phyloP scores from a whole-genome alignment of 768 basidiomycete genomes.

The Nidula microcarpa region DNA sequence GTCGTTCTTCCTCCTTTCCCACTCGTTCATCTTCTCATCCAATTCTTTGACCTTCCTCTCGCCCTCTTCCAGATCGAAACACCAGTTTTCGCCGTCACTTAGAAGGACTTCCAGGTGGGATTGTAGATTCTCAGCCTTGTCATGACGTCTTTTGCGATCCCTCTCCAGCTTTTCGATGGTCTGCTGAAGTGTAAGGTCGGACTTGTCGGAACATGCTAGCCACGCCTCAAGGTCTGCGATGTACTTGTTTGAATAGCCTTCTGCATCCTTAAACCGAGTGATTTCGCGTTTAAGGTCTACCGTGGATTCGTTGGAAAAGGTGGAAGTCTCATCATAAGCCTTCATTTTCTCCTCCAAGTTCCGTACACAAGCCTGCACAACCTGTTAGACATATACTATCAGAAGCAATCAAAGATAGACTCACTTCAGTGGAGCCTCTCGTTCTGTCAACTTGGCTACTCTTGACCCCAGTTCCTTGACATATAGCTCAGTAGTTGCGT shows the following conservation, averaged over 20 bases:
- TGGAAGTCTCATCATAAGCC: constrained; percentile 73
- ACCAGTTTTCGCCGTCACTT: constrained; percentile 78
- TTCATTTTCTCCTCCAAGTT: constrained; percentile 94
- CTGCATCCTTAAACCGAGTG: constrained; percentile 68
- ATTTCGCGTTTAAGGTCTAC: constrained; percentile 85
- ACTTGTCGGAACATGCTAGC: constrained; percentile 75
- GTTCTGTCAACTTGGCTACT: constrained; percentile 78
- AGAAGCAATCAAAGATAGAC: constrained; percentile 16
- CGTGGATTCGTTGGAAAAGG: constrained; percentile 75
- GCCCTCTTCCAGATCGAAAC: constrained; percentile 78
- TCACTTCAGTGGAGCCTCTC: constrained; percentile 92
- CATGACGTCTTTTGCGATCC: constrained; percentile 71
- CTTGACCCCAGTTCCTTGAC: constrained; percentile 82
- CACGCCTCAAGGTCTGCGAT: constrained; percentile 85
- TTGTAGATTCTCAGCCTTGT: constrained; percentile 70
- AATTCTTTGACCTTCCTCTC: constrained; percentile 74
- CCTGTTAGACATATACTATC: neutral
- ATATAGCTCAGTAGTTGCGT: constrained; percentile 78
- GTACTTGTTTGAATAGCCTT: constrained; percentile 70
- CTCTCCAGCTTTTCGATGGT: constrained; percentile 74
- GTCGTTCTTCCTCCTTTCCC: constrained; percentile 69
- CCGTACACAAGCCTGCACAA: constrained; percentile 77
- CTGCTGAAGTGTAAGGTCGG: constrained; percentile 61
- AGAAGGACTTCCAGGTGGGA: constrained; percentile 65
- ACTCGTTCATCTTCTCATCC: constrained; percentile 75